phyloP scores from a whole-genome alignment of 1,284 basidiomycete genomes.

The Fomitopsis betulina region DNA sequence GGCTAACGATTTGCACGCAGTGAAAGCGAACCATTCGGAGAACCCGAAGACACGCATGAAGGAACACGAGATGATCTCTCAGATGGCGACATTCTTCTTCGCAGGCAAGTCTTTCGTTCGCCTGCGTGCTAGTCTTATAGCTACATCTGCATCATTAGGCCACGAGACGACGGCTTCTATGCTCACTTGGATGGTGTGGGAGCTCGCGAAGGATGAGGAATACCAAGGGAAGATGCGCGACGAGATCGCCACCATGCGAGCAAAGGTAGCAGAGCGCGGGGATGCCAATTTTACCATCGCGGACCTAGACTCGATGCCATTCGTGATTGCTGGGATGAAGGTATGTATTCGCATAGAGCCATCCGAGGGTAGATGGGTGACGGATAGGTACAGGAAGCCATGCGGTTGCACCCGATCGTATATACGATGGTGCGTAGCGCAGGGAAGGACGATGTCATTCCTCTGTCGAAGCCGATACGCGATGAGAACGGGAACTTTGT shows the following conservation, averaged over 20 bases:
- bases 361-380: background rate
- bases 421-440: constrained; percentile 22
- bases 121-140: no score
- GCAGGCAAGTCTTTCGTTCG: constrained; percentile 8
- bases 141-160: no score
- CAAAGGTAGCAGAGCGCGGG: constrained; percentile 33
- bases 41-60: constrained; percentile 39
- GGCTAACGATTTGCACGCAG: constrained; percentile 23
- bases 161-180: constrained; percentile 50
- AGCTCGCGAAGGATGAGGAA: constrained; percentile 35
- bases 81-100: constrained; percentile 41
- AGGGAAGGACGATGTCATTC: constrained; percentile 29
- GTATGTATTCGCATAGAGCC: background rate
- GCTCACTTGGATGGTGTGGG: constrained; percentile 37
- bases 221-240: constrained; percentile 35
- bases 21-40: constrained; percentile 47
- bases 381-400: constrained; percentile 18
- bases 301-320: constrained; percentile 52
- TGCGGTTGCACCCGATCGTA: constrained; percentile 28
- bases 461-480: constrained; percentile 24
- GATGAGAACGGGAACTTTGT: constrained; percentile 26
- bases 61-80: constrained; percentile 43
- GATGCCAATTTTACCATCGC: constrained; percentile 36
- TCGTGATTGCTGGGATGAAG: constrained; percentile 48
- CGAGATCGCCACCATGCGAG: constrained; percentile 36